Evolutionary conservation across 2,329 filamentous ascomycete species (phyloP).

Genomic region (Huntiella moniliformis): DNA sequence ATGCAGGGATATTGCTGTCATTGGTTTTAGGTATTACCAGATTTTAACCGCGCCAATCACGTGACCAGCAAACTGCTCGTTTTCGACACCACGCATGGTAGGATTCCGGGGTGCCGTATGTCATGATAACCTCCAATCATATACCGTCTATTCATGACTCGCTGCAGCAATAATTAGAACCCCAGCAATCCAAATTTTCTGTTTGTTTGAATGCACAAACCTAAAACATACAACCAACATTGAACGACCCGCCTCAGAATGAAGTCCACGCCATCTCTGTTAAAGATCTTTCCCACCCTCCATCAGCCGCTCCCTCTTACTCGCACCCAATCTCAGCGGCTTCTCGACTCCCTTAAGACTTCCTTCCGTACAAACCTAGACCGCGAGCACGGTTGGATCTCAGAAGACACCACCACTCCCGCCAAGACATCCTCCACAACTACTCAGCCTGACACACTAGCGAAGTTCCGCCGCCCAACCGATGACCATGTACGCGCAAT

Average conservation of each 20-base stretch:
- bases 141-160: no score
- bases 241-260: background rate
- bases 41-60: no score
- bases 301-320: constrained; percentile 35
- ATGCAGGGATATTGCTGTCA: no score
- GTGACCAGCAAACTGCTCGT: no score
- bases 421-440: constrained; percentile 10
- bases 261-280: constrained; percentile 7
- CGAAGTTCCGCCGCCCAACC: constrained; percentile 19
- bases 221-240: no score
- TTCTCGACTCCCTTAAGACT: constrained; percentile 35
- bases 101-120: no score
- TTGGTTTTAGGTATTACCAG: no score
- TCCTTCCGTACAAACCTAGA: constrained; percentile 42
- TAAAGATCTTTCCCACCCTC: constrained; percentile 23
- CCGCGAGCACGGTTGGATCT: constrained; percentile 31
- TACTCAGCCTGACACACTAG: constrained; percentile 3
- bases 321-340: constrained; percentile 30
- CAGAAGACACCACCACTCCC: constrained; percentile 14
- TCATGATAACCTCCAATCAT: no score
- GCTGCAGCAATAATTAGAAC: no score
- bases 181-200: no score
- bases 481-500: constrained; percentile 37
- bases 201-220: no score
- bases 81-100: no score